Evolutionary conservation across 1,284 basidiomycete species (phyloP).

Genomic region (Papiliotrema fonsecae): DNA sequence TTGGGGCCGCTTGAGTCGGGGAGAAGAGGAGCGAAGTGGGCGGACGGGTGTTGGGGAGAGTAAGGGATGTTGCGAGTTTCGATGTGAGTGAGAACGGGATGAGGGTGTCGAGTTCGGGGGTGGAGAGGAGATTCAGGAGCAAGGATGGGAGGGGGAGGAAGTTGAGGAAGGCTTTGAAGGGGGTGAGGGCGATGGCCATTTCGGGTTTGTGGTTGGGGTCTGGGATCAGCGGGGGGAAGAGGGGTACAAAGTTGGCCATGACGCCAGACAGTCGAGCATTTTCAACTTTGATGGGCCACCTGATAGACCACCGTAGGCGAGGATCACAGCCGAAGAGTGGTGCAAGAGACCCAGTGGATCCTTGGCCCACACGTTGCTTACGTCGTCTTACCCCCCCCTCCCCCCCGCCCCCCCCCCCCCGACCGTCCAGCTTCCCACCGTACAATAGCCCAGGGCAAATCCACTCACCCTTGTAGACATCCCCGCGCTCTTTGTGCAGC

Average conservation of each 20-base stretch:
- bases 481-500: slow-evolving; percentile 68
- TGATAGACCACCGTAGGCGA: too few species aligned
- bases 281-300: too few species aligned
- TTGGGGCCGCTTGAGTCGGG: slow-evolving; percentile 23
- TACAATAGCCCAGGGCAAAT: neutral
- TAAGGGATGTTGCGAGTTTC: slow-evolving; percentile 56
- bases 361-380: too few species aligned
- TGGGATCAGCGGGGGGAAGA: slow-evolving; percentile 5
- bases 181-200: slow-evolving; percentile 92
- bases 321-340: too few species aligned
- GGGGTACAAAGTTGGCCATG: neutral
- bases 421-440: neutral
- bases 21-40: slow-evolving; percentile 25
- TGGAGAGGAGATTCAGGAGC: slow-evolving; percentile 57
- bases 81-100: slow-evolving; percentile 54
- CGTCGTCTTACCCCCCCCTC: too few species aligned
- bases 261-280: neutral
- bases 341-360: too few species aligned
- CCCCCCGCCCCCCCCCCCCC: too few species aligned
- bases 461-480: slow-evolving; percentile 78
- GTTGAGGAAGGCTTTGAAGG: slow-evolving; percentile 70
- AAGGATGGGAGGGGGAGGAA: slow-evolving; percentile 58
- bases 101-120: slow-evolving; percentile 73
- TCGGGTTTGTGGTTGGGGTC: slow-evolving; percentile 62
- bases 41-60: slow-evolving; percentile 41